A percentile compares a stretch with the other conserved stretches of the same genome.
Conservation (phyloP, 805 yeast genomes). For the Scheffersomyces stipitis region DNA sequence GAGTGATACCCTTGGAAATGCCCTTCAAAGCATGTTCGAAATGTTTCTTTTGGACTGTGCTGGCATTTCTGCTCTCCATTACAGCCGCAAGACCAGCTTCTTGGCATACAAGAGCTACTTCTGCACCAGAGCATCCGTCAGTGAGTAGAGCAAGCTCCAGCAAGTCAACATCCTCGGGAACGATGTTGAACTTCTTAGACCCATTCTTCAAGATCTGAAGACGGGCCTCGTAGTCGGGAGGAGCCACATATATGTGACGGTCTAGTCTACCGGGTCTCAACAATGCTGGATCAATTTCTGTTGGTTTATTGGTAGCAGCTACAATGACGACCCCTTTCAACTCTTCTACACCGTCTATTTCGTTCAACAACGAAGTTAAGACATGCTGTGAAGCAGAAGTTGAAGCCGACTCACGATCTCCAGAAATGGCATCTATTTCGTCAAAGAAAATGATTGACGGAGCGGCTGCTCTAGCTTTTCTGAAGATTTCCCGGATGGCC, state of each 20-base stretch:
- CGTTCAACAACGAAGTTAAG: constrained; percentile 85
- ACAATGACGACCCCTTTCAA: constrained; percentile 89
- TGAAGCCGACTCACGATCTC: constrained; percentile 63
- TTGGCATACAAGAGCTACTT: constrained; percentile 85
- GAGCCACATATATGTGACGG: constrained; percentile 87
- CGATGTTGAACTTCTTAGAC: constrained; percentile 61
- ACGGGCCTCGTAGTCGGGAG: constrained; percentile 84
- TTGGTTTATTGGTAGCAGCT: constrained; percentile 96
- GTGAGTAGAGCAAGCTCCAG: constrained; percentile 51
- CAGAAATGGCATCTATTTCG: constrained; percentile 92
- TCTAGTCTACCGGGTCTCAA: constrained; percentile 95
- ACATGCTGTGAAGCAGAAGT: constrained; percentile 82
- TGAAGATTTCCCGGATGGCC: constrained; percentile 88
- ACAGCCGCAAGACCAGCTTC: constrained; percentile 96
- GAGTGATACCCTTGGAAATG: constrained; percentile 76
- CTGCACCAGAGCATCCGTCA: constrained; percentile 97
- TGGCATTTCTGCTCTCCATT: constrained; percentile 66
- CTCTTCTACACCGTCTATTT: constrained; percentile 96
- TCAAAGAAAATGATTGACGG: constrained; percentile 95
- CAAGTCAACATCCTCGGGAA: constrained; percentile 40
- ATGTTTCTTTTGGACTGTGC: constrained; percentile 58
- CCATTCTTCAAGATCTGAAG: constrained; percentile 72
- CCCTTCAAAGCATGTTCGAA: constrained; percentile 69
- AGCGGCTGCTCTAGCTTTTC: constrained; percentile 91
- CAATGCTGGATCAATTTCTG: constrained; percentile 87